phyloP scores from a whole-genome alignment of 371 early-diverging fungal genomes.

The Chytridium lagenaria region DNA sequence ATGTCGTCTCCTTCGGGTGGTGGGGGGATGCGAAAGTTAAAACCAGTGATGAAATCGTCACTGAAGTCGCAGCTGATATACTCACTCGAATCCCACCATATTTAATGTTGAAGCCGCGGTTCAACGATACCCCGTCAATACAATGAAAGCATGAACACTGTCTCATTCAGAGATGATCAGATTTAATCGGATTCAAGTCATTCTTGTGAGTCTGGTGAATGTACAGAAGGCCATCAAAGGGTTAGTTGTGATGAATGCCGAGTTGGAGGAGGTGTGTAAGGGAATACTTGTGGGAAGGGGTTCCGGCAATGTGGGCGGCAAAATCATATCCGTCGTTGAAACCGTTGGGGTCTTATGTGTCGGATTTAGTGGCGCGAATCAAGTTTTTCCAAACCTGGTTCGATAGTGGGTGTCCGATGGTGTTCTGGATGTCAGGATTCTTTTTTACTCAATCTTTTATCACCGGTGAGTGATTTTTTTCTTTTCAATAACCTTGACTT shows the following conservation, averaged over 20 bases:
- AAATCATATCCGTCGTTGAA: conserved; percentile 66
- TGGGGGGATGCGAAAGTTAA: conserved; percentile 39
- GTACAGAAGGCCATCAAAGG: conserved; percentile 67
- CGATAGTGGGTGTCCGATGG: conserved; percentile 56
- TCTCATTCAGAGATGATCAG: conserved; percentile 64
- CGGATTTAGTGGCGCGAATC: conserved; percentile 57
- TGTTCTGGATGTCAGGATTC: conserved; percentile 69
- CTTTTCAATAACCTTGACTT: not conserved
- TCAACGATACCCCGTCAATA: conserved; percentile 62
- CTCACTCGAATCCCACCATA: conserved; percentile 54
- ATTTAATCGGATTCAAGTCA: conserved; percentile 61
- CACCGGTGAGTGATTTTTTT: conserved; percentile 46
- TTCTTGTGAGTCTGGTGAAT: conserved; percentile 56
- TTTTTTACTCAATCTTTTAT: conserved; percentile 71
- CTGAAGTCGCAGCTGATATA: conserved; percentile 60
- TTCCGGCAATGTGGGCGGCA: conserved; percentile 63
- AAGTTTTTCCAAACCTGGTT: conserved; percentile 61
- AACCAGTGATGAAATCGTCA: conserved; percentile 57
- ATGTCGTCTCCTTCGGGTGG: conserved; percentile 39
- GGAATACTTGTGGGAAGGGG: conserved; percentile 55
- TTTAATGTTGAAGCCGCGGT: conserved; percentile 57
- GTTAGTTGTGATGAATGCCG: conserved; percentile 62
- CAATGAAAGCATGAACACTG: conserved; percentile 69
- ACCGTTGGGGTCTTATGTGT: conserved; percentile 60
- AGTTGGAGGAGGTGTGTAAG: conserved; percentile 64